Evolutionary conservation across 148 eudicot genomes (phyloP).

Genomic region (Talinum fruticosum): DNA sequence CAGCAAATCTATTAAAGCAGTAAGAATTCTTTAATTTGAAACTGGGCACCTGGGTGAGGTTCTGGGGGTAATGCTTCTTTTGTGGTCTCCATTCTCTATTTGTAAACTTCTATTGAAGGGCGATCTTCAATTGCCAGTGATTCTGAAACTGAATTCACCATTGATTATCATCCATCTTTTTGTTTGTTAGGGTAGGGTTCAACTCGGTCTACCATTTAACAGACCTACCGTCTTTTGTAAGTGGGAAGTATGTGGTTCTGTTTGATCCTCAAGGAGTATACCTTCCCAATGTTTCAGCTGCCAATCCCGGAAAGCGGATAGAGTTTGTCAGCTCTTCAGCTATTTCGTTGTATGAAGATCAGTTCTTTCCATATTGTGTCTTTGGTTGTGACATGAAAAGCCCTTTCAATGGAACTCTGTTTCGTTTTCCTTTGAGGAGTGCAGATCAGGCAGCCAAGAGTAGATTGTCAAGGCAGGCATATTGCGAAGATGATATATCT

Average conservation of each 20-base stretch:
- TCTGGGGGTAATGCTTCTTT: not conserved
- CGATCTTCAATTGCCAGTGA: not conserved
- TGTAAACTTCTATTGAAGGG: not conserved
- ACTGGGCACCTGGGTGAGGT: not conserved
- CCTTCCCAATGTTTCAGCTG: slow-evolving; percentile 88
- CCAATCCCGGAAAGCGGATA: slow-evolving; percentile 96
- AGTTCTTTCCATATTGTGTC: slow-evolving; percentile 87
- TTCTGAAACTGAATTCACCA: slow-evolving; percentile 7
- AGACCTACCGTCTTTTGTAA: slow-evolving; percentile 98
- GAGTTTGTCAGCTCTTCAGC: slow-evolving; percentile 91
- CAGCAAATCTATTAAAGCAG: not conserved
- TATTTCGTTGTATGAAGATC: slow-evolving; percentile 72
- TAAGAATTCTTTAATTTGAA: not conserved
- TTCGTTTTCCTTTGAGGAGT: slow-evolving; percentile 96
- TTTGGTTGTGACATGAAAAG: slow-evolving; percentile 93
- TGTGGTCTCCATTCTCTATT: not conserved
- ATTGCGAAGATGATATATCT: slow-evolving; percentile 74
- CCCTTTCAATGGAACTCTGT: slow-evolving; percentile 83
- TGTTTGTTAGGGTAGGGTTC: slow-evolving; percentile 83
- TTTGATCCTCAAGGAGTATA: slow-evolving; percentile 97
- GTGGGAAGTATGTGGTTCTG: slow-evolving; percentile 85
- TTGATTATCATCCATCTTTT: slow-evolving; percentile 22
- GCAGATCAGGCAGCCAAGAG: slow-evolving; percentile 86
- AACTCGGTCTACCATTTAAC: slow-evolving; percentile 98
- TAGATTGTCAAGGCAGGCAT: slow-evolving; percentile 94